Evolutionary conservation across 176 grass and related monocot species (phyloP), one percentile per base, ranked within the genome.

Genomic region (Bothriochloa decipiens): DNA sequence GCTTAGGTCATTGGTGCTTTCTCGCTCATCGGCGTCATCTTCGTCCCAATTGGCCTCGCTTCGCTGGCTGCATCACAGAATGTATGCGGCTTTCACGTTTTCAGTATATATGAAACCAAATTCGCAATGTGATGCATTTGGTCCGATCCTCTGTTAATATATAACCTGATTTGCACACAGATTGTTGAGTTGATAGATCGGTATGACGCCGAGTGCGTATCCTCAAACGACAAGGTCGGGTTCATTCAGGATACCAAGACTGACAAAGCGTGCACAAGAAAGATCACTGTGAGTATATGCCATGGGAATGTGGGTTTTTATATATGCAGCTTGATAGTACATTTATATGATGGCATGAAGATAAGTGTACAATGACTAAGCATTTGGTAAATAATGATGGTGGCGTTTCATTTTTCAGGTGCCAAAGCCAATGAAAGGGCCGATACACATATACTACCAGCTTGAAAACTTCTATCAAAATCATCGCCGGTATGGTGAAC

Each of bases 401-500:
- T 33, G 18, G 32, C 18, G 18, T 46, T 15, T 28, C 36, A 68
- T 79, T 6, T 91, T 96, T 86, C 88, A 96, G 96, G 90, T 99
- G 23, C 96, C 93, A 0, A 96, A 92, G 55, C 74, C 68, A 2
- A 96, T 96, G 91, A 92, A 91, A 53, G 86, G 87, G 42, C 96
- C 96, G 20, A 66, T 99, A 88, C 90, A 94, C 70, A 81, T 94
- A 70, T 96, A 99, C 72, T 96, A 99, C 36, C 85, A 96, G 86
- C 88, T 96, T 6, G 93, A 94, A 58, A 93, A 99, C 62, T 99
- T 94, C 88, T 96, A 94, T 49, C 93, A 99, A 70, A 99, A 99
- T 43, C 96, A 99, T 89, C 90, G 93, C 39, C 90, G 96, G 96
- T 98, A 89, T 84, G 91, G 93, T 98, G 88, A 64, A 74, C 33